Base-by-base conservation (phyloP, 1,284 basidiomycete species). In the Trametes polyzona region DNA sequence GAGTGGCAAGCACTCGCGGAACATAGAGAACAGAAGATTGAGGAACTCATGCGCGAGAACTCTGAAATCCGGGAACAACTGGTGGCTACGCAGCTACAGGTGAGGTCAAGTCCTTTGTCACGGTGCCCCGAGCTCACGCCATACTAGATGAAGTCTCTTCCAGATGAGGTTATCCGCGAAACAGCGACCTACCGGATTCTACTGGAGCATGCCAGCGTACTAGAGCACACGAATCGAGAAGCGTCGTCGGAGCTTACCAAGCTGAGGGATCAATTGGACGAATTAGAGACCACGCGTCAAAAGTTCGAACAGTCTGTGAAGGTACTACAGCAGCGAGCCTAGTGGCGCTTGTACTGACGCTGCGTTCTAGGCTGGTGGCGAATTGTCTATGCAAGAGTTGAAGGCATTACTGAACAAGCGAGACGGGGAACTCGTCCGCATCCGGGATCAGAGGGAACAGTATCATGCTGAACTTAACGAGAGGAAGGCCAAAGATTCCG, bases 401-500 rank as follows among this genome's bases (percentile, higher is more conserved):
- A 84, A 81, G 62, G 65, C 65, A 0, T 73, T 83, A 63, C 65
- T 91, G 29, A 69, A 76, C 9, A 90, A 88, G 68, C 85, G 88
- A 49, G 92, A 96, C 66, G 73, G 77, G 0, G 94, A 97, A 62
- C 82, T 88, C 56, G 76, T 81, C 16, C 85, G 95, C 42, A 77
- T 97, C 30, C 85, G 95, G 24, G 89, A 90, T 46, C 82, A 89
- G 62, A 85, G 95, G 35, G 94, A 97, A 67, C 90, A 93, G 59
- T 76, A 83, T 42, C 74, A 76, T 12, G 83, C 88, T 2, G 93
- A 96, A 66, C 67, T 95, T 33, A 74, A 79, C 33, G 92, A 95
- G 68, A 81, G 88, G 53, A 87, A 84, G 69, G 81, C 85, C 24
- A 84, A 82, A 61, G 91, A 94, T 36, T 71, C 73, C 40, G 77